Evolutionary conservation across 2,329 filamentous ascomycete genomes (phyloP), one percentile per base, ranked within the genome.

Genomic region (Zymoseptoria tritici): DNA sequence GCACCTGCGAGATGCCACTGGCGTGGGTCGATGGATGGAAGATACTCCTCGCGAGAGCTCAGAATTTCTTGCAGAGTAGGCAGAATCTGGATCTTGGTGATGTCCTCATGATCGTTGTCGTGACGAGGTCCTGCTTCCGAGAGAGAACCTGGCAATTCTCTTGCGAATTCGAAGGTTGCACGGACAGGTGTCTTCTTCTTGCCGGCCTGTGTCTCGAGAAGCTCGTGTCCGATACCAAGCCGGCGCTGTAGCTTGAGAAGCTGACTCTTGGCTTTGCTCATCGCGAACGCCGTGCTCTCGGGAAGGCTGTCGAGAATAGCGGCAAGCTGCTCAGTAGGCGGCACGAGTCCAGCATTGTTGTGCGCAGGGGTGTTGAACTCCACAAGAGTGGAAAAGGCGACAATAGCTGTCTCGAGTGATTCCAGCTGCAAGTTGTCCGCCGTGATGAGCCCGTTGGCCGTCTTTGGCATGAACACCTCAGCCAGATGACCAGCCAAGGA

Each of bases 61-160:
- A 70, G 66, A 8, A 64, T 61, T 49, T 91, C 88, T 55, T 87
- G 83, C 0, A 79, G 71, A 0, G 87, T 91, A 0, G 88, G 89
- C 54, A 83, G 80, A 13, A 91, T 84, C 2, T 80, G 74, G 36
- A 90, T 84, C 0, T 83, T 60, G 0, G 82, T 78, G 64, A 85
- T 86, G 63, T 89, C 79, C 1, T 67, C 75, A 67, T 81, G 82
- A 65, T 91, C 88, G 57, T 92, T 92, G 70, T 91, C 86, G 63
- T 92, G 88, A 0, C 88, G 80, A 0, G 87, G 87, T 0, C 88
- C 88, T 19, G 54, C 7, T 9, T 0, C 54, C 7, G 71, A 74
- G 4, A 74, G 61, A 29, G 63, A 58, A 31, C 74, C 73, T 49
- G 74, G 74, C 61, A 55, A 59, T 50, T 68, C 67, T n/a, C 59